Percentiles rank a stretch among this genome's conserved stretches.
These are phyloP conservation scores for Suillus decipiens DNA, from an alignment of 768 basidiomycete genomes.

Conservation along the genomic window DNA sequence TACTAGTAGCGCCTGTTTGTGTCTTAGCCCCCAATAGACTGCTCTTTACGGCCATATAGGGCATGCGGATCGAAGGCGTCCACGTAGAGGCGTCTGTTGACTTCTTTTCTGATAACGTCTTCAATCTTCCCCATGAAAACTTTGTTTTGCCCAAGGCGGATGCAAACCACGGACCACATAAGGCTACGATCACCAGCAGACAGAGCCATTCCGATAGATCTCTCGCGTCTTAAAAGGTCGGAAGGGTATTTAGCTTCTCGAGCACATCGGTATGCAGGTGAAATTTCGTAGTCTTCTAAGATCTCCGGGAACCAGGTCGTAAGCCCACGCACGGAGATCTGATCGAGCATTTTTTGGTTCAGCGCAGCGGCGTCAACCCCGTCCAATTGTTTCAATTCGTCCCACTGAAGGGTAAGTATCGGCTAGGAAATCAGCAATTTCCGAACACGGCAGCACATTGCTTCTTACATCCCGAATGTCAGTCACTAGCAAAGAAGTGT, in stretches of 20 bases:
- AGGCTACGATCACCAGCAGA: conserved; percentile 38
- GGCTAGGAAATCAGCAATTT: conserved; percentile 9
- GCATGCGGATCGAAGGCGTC: conserved; percentile 22
- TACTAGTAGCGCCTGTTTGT: background rate
- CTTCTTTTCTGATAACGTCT: conserved; percentile 33
- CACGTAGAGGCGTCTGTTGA: conserved; percentile 34
- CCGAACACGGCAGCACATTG: background rate
- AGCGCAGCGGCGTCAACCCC: conserved; percentile 47
- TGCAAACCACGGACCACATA: conserved; percentile 35
- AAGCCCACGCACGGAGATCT: conserved; percentile 31
- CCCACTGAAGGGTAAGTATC: conserved; percentile 31
- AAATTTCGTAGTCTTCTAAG: conserved; percentile 15
- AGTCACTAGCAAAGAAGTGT: conserved; percentile 42
- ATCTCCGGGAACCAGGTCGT: conserved; percentile 28
- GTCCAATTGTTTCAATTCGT: conserved; percentile 43
- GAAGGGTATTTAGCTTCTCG: conserved; percentile 43
- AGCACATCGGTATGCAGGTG: conserved; percentile 36
- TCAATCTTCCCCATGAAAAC: conserved; percentile 43
- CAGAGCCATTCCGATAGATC: conserved; percentile 34
- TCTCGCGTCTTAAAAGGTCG: conserved; percentile 30
- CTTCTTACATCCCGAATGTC: conserved; percentile 43
- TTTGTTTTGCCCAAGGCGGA: conserved; percentile 36
- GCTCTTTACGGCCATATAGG: conserved; percentile 2
- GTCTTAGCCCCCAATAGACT: background rate
- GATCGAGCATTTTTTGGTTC: conserved; percentile 40